Base-by-base conservation (phyloP, 148 eudicot genomes). In the Suaeda aralocaspica region DNA sequence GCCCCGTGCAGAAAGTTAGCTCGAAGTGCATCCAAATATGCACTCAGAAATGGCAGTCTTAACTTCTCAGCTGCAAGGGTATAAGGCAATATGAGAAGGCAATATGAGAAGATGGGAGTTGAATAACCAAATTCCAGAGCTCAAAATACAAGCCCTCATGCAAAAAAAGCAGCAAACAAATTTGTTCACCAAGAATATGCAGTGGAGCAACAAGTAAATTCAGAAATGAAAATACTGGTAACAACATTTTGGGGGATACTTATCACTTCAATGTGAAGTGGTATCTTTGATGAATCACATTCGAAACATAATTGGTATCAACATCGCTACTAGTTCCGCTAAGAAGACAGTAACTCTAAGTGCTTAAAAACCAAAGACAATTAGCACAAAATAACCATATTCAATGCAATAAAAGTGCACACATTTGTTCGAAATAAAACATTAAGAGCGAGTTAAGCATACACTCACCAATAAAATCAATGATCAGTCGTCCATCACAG, bases 1-100 rank as follows among this genome's bases (percentile, higher is more conserved):
- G 96, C 96, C 46, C 99, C 99, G 41, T 89, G 92, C 48, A 63
- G 83, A 80, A 91, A 91, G 82, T 91, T 89, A 5, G 93, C 87
- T 33, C 89, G 95, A 59, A 94, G 74, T 19, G 93, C 71, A 68
- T 94, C 97, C 57, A 91, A 74, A 72, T 44, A 91, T 21, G 99
- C 93, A 67, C 92, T 91, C 28, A 94, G 71, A 74, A 83, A 81
- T 41, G 92, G 88, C 14, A 85, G 58, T 62, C 89, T 85, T 64
- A 89, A 53, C 64, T 86, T 82, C 66, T 87, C 80, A 21, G 97
- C 99, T 94, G 83, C 70, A 72, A 72, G 55, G 21, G 42, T 19
- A n/a, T n/a, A n/a, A n/a, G n/a, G n/a, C n/a, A n/a, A n/a, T 42
- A 25, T 11, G 49, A 12, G 48, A 18, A 26, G 41, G 41, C 41